These are phyloP conservation scores for Telfairia occidentalis DNA, from an alignment of 331 rosid species.

Conservation along the genomic window DNA sequence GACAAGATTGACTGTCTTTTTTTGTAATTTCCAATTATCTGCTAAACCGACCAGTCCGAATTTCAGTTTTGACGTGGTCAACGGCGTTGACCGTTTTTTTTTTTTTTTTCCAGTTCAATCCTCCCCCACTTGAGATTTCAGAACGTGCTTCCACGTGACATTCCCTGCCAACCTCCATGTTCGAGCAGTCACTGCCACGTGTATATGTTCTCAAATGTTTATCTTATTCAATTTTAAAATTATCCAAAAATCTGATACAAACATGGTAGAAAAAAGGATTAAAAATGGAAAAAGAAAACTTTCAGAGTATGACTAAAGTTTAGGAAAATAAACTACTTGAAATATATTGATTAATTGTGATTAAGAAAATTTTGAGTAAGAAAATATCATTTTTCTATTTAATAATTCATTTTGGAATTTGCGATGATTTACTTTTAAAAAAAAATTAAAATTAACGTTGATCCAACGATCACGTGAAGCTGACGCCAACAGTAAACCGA, in stretches of 20 bases:
- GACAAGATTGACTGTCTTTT: background rate
- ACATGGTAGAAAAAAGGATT: too few species aligned
- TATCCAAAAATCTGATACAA: background rate
- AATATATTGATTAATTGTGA: too few species aligned
- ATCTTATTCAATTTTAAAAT: background rate
- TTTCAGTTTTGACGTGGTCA: background rate
- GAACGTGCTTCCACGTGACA: slow-evolving; percentile 2
- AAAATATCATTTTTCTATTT: too few species aligned
- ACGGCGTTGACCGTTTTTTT: background rate
- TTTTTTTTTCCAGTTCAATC: background rate
- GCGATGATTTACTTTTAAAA: background rate
- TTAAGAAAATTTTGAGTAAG: too few species aligned
- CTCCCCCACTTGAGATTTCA: slow-evolving; percentile 5
- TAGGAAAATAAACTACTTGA: too few species aligned
- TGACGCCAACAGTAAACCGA: background rate
- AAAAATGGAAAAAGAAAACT: too few species aligned
- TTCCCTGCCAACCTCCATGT: background rate
- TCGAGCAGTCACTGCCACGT: background rate
- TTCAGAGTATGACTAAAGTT: too few species aligned
- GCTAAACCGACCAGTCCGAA: background rate
- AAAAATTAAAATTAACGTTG: background rate
- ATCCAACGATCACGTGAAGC: background rate
- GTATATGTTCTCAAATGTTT: background rate
- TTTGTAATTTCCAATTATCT: background rate
- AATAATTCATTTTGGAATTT: background rate